These are phyloP conservation scores for Vitis hybrid DNA, from an alignment of 177 flowering plant genomes.

Conservation along the genomic window DNA sequence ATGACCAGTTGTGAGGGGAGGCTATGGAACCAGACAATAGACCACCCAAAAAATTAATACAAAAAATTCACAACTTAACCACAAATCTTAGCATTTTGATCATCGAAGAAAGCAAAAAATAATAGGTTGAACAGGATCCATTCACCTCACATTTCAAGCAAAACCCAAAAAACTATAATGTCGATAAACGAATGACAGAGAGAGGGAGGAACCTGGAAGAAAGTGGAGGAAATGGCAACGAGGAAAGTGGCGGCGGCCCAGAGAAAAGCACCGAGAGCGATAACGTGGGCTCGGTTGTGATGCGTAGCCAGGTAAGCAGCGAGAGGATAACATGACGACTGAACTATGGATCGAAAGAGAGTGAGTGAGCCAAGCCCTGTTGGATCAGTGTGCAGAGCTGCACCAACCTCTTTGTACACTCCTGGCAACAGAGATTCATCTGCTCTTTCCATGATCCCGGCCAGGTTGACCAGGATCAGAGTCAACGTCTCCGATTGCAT, in stretches of 20 bases:
- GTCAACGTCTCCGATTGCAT: constrained; percentile 5
- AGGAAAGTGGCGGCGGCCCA: constrained; percentile 90
- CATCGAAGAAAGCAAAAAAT: too few species aligned
- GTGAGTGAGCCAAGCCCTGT: constrained; percentile 74
- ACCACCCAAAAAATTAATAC: too few species aligned
- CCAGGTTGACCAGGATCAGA: background rate
- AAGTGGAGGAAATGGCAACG: constrained; percentile 70
- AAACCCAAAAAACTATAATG: background rate
- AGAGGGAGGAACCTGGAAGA: constrained; percentile 49
- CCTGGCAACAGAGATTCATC: constrained; percentile 85
- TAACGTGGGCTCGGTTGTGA: constrained; percentile 71
- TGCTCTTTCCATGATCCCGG: constrained; percentile 63
- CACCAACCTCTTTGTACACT: constrained; percentile 82
- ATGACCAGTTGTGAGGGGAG: too few species aligned
- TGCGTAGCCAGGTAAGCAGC: constrained; percentile 64
- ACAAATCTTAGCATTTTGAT: too few species aligned
- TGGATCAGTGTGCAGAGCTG: constrained; percentile 64
- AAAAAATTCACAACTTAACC: too few species aligned
- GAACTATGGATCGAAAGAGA: constrained; percentile 82
- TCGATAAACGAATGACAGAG: background rate
- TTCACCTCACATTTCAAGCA: background rate
- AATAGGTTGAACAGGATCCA: too few species aligned
- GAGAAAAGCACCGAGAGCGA: constrained; percentile 77
- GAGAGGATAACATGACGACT: constrained; percentile 69
- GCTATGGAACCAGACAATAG: too few species aligned